Evolutionary conservation across 345 rosid genomes (phyloP).

Genomic region (Gossypium australe): DNA sequence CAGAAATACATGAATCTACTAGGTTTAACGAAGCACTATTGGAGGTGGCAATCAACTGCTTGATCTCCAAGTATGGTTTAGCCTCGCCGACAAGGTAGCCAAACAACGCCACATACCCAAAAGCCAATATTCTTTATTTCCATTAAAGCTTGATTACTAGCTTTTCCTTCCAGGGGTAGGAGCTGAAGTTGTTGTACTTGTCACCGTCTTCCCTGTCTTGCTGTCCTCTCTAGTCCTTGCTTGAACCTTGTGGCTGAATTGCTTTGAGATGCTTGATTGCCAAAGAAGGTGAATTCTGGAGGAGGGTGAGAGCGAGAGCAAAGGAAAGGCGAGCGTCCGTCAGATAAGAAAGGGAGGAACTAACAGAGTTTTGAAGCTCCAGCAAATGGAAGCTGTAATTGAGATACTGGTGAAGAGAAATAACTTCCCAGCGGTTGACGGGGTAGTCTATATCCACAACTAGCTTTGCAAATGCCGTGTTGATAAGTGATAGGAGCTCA

Average conservation of each 20-base stretch:
- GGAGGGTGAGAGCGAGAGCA: constrained; percentile 35
- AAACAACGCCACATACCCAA: constrained; percentile 39
- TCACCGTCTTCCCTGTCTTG: constrained; percentile 14
- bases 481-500: constrained; percentile 29
- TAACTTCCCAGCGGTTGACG: constrained; percentile 37
- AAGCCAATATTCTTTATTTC: constrained; percentile 35
- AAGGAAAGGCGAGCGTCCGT: constrained; percentile 35
- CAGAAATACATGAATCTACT: constrained; percentile 24
- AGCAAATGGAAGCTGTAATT: constrained; percentile 38
- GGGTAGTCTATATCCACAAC: constrained; percentile 41
- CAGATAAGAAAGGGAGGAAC: constrained; percentile 39
- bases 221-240: constrained; percentile 10
- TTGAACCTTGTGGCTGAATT: constrained; percentile 15
- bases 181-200: not conserved
- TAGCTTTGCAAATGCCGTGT: constrained; percentile 50
- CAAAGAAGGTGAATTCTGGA: constrained; percentile 30
- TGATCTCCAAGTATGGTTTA: constrained; percentile 31
- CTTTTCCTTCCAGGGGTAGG: constrained; percentile 31
- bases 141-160: constrained; percentile 37
- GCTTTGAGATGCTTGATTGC: constrained; percentile 33
- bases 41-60: constrained; percentile 16
- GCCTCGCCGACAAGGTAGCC: constrained; percentile 40
- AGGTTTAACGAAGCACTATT: constrained; percentile 19
- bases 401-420: constrained; percentile 38
- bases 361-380: constrained; percentile 42